Base-by-base conservation (phyloP, 108 stramenopile species). In the Skeletonema tropicum region DNA sequence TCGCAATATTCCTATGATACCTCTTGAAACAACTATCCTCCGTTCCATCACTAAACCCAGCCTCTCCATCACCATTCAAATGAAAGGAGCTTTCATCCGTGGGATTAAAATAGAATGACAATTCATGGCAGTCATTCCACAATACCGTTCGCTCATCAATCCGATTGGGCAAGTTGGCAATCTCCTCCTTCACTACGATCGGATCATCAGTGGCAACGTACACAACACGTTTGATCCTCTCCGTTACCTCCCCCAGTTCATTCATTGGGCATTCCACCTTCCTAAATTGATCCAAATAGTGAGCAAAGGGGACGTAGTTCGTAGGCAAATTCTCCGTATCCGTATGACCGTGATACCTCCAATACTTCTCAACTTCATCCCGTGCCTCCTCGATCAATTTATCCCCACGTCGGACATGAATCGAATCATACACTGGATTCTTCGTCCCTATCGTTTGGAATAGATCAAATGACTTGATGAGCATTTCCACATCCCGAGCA, bases 321-420 rank as follows among this genome's bases (percentile, higher is more conserved):
- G 70, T 67, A 33, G 84, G 76, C n/a, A 76, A 62, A 74, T 74
- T 57, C 4, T 29, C 12, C 32, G 21, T 80, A 2, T 2, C 26
- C 6, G 32, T 39, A 46, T 77, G 69, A 5, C 84, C 84, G 19
- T 61, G 66, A 0, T 13, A 29, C 26, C 26, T 29, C 84, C 84
- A 85, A 63, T 73, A 85, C 26, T 2, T 35, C 3, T 3, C 7
- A 1, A 35, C 33, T 35, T 35, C 3, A 3, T 3, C 3, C 2
- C 33, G 33, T 35, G 33, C 41, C 48, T 85, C 84, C 17, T 39
- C 11, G 13, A 26, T 39, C 35, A 85, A 61, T 35, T 85, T 85
- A 63, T 85, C 84, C 0, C 84, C 84, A 15, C 84, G 67, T 14
- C 84, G 80, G 33, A 85, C 80, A 58, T 85, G 84, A 23, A 85